phyloP scores from a whole-genome alignment of 176 grass and related monocot species.

The Carex kokanica region DNA sequence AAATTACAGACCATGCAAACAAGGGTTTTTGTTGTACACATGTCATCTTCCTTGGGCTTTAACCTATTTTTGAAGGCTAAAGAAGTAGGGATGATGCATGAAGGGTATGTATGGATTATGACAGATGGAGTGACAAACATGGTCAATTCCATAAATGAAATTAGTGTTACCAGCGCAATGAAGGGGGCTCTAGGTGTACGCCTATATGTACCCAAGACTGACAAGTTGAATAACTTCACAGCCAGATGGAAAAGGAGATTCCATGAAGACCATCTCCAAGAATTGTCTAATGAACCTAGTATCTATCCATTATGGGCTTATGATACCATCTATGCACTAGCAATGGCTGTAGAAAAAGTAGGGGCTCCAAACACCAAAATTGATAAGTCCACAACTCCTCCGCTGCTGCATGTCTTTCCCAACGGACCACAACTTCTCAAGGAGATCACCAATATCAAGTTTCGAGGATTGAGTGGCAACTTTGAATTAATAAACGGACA shows the following conservation, averaged over 20 bases:
- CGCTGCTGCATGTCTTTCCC: background rate
- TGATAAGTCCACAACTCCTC: background rate
- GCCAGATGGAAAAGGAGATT: constrained; percentile 43
- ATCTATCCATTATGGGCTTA: constrained; percentile 69
- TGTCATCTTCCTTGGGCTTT: constrained; percentile 32
- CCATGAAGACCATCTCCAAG: constrained; percentile 30
- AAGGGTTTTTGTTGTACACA: constrained; percentile 45
- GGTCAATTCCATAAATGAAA: constrained; percentile 30
- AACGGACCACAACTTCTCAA: constrained; percentile 31
- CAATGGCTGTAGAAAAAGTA: constrained; percentile 31
- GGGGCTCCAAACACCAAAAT: background rate
- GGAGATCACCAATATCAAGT: constrained; percentile 22
- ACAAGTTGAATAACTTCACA: constrained; percentile 27
- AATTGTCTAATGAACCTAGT: constrained; percentile 24
- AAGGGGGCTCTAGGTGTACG: constrained; percentile 44
- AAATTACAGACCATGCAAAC: constrained; percentile 37
- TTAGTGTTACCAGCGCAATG: constrained; percentile 29
- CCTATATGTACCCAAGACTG: constrained; percentile 7
- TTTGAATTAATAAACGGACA: constrained; percentile 32
- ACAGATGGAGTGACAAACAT: constrained; percentile 43
- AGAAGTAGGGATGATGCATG: constrained; percentile 48
- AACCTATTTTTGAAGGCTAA: constrained; percentile 39
- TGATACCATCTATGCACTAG: constrained; percentile 55
- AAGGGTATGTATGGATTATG: constrained; percentile 50
- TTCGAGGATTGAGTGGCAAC: constrained; percentile 34